Percentiles rank a stretch among this genome's conserved stretches.
Conservation (phyloP, 768 basidiomycete species). For the Termitomyces bulborhizus region DNA sequence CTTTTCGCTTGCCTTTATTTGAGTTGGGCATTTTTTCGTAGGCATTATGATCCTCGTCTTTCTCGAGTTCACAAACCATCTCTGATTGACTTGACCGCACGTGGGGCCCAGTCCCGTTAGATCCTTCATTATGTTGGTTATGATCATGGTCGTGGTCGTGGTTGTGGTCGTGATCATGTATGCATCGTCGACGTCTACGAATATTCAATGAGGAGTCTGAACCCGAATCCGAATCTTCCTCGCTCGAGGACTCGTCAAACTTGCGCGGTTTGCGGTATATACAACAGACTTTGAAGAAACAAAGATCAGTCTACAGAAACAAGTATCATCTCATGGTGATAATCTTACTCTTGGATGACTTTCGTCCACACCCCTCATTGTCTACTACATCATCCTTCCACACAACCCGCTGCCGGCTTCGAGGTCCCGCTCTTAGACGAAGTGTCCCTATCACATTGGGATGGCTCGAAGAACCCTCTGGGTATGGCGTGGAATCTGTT, state of each 20-base stretch:
- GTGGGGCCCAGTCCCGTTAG: constrained; percentile 9
- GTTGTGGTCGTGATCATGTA: constrained; percentile 3
- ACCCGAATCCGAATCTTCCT: constrained; percentile 49
- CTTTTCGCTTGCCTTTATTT: constrained; percentile 32
- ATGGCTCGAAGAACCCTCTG: constrained; percentile 6
- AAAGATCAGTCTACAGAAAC: neutral
- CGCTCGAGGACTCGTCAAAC: constrained; percentile 81
- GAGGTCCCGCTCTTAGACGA: constrained; percentile 50
- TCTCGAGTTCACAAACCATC: constrained; percentile 18
- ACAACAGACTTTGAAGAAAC: constrained; percentile 70
- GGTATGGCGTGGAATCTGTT: constrained; percentile 23
- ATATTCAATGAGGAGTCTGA: constrained; percentile 23
- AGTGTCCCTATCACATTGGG: constrained; percentile 31
- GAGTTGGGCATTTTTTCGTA: constrained; percentile 38
- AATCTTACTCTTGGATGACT: constrained; percentile 87
- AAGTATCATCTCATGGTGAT: neutral
- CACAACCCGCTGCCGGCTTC: constrained; percentile 52
- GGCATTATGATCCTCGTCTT: constrained; percentile 35
- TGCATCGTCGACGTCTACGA: constrained; percentile 7
- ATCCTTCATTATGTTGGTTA: neutral
- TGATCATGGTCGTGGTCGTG: neutral
- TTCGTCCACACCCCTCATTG: constrained; percentile 85
- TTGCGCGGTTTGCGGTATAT: constrained; percentile 81
- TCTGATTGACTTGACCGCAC: constrained; percentile 11
- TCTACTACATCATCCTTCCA: constrained; percentile 88